phyloP scores from a whole-genome alignment of 208 protist genomes.

The Phytomonas francai region DNA sequence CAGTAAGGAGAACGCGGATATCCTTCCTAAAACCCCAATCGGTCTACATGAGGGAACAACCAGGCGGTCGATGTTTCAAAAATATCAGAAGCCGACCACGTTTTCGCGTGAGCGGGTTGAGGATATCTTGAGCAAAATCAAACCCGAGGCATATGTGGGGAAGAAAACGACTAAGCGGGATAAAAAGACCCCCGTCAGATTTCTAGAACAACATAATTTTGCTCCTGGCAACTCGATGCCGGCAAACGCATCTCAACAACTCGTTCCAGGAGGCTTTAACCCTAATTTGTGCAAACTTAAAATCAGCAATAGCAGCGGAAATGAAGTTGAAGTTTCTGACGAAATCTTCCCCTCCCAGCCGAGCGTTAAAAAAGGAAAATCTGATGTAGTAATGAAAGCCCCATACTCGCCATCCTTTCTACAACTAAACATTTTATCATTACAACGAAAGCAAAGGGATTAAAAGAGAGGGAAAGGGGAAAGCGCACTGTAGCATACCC shows the following conservation, averaged over 20 bases:
- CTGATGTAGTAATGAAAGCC: background rate
- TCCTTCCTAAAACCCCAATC: constrained; percentile 1
- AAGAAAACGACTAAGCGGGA: background rate
- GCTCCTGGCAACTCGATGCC: background rate
- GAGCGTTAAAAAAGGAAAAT: background rate
- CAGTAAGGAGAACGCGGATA: background rate
- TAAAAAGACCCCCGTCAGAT: background rate
- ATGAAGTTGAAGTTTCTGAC: background rate
- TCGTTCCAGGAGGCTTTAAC: background rate
- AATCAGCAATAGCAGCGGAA: background rate
- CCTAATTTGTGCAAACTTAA: background rate
- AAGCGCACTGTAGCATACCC: background rate
- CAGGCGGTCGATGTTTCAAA: background rate
- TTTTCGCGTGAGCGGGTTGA: background rate
- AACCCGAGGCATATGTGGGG: background rate
- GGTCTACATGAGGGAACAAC: background rate
- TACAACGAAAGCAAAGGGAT: background rate
- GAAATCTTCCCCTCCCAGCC: background rate
- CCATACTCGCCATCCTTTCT: background rate
- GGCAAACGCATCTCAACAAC: background rate
- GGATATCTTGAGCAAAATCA: background rate
- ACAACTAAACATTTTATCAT: background rate
- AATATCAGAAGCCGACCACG: background rate
- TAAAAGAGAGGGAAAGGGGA: background rate
- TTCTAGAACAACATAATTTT: background rate